These are phyloP conservation scores for Fraxinus paxiana DNA, from an alignment of 305 asterid species.

Conservation along the genomic window DNA sequence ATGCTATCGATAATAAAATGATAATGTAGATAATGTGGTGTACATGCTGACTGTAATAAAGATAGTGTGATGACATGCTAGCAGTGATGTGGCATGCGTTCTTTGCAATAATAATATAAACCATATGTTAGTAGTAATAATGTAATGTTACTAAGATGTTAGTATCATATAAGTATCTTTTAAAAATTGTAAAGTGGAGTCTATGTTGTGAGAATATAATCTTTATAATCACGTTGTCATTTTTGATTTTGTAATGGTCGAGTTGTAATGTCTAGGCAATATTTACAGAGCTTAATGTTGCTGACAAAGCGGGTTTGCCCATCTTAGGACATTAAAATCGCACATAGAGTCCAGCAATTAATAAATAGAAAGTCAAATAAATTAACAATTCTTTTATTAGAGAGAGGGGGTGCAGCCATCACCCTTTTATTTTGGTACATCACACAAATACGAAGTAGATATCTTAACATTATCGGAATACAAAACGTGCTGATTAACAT, in stretches of 20 bases:
- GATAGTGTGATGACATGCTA: too few species aligned
- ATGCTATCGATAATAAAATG: too few species aligned
- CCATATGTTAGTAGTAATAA: too few species aligned
- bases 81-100: too few species aligned
- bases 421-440: background rate
- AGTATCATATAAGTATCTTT: too few species aligned
- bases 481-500: background rate
- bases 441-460: background rate
- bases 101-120: too few species aligned
- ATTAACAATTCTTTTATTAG: too few species aligned
- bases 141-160: too few species aligned
- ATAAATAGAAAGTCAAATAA: too few species aligned
- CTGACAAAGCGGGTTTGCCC: constrained; percentile 13
- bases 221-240: background rate
- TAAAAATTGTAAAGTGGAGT: too few species aligned
- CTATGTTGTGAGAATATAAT: background rate
- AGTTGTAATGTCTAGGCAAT: background rate
- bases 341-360: background rate
- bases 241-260: background rate
- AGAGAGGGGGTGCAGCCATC: background rate
- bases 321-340: background rate
- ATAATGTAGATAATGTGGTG: too few species aligned
- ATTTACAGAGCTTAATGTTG: background rate
- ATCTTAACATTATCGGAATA: background rate
- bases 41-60: too few species aligned